Percentiles rank a stretch among this genome's conserved stretches.
Conservation (phyloP, 306 rosid genomes). For the Alnus rubra region DNA sequence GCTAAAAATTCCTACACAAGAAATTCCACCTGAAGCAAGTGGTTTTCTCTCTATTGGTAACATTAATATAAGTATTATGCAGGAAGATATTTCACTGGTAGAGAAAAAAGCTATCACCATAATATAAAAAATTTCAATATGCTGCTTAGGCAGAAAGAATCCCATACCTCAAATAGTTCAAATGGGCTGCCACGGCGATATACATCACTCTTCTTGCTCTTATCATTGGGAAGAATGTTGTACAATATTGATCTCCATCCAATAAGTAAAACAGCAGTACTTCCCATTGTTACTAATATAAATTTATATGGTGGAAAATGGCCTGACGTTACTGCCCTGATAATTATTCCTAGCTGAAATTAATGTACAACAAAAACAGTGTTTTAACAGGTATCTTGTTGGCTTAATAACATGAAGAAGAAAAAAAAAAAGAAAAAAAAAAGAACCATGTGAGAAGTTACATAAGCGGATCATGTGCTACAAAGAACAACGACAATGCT, state of each 20-base stretch:
- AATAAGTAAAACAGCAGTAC: slow-evolving; percentile 82
- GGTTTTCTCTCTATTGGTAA: not conserved
- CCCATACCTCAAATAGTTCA: slow-evolving; percentile 87
- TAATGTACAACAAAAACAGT: not conserved
- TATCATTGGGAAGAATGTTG: slow-evolving; percentile 50
- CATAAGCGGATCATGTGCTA: not conserved
- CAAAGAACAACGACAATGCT: slow-evolving; percentile 7
- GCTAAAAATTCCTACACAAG: not conserved
- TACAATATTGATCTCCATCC: slow-evolving; percentile 71
- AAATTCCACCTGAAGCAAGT: not conserved
- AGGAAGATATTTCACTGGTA: not conserved
- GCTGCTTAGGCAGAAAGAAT: slow-evolving; percentile 9
- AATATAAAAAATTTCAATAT: not conserved
- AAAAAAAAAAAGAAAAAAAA: too few species aligned
- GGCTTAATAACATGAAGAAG: not conserved
- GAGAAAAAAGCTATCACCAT: not conserved
- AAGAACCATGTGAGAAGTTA: not conserved
- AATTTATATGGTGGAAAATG: slow-evolving; percentile 66
- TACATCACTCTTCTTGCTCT: slow-evolving; percentile 64
- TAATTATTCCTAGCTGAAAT: slow-evolving; percentile 72
- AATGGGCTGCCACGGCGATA: slow-evolving; percentile 89
- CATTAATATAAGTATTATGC: not conserved
- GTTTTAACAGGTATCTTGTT: not conserved
- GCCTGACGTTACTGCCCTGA: slow-evolving; percentile 58
- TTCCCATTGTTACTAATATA: slow-evolving; percentile 70